phyloP scores from a whole-genome alignment of 768 basidiomycete genomes.

The Mycena galericulata region DNA sequence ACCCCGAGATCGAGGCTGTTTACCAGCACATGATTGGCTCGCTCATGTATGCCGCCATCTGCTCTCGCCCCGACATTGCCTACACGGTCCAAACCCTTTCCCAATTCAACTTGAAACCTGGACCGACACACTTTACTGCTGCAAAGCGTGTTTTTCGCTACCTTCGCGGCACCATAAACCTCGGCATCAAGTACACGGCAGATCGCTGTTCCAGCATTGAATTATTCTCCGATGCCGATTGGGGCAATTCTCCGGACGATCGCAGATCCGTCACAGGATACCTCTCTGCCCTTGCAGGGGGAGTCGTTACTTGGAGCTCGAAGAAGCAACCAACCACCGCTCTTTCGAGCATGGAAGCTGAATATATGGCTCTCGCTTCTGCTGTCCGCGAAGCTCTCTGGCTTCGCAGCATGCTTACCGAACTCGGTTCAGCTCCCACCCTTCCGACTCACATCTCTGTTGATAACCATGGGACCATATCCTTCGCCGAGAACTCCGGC shows the following conservation, averaged over 20 bases:
- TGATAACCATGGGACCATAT: constrained; percentile 4
- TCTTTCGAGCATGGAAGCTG: constrained; percentile 4
- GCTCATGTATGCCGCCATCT: constrained; percentile 45
- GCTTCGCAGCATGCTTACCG: constrained; percentile 6
- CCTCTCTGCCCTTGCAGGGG: not conserved
- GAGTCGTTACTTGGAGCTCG: constrained; percentile 1
- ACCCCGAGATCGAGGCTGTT: constrained; percentile 30
- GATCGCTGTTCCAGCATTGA: not conserved
- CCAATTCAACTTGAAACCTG: constrained; percentile 37
- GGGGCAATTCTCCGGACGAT: constrained; percentile 7
- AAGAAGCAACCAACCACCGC: constrained; percentile 10
- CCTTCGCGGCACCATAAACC: constrained; percentile 5
- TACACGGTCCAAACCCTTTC: constrained; percentile 41
- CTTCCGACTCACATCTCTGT: constrained; percentile 5
- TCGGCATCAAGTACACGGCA: constrained; percentile 12
- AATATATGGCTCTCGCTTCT: constrained; percentile 3
- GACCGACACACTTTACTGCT: constrained; percentile 8
- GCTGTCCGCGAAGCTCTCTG: constrained; percentile 3
- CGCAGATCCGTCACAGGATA: constrained; percentile 14
- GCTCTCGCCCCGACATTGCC: constrained; percentile 49
- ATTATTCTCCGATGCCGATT: constrained; percentile 11
- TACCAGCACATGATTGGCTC: constrained; percentile 42
- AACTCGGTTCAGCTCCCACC: not conserved
- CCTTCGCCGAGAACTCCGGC: not conserved
- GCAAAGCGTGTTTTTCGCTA: constrained; percentile 2